Evolutionary conservation across 306 rosid genomes (phyloP), one percentile per base, ranked within the genome.

Genomic region (Rubus idaeus): DNA sequence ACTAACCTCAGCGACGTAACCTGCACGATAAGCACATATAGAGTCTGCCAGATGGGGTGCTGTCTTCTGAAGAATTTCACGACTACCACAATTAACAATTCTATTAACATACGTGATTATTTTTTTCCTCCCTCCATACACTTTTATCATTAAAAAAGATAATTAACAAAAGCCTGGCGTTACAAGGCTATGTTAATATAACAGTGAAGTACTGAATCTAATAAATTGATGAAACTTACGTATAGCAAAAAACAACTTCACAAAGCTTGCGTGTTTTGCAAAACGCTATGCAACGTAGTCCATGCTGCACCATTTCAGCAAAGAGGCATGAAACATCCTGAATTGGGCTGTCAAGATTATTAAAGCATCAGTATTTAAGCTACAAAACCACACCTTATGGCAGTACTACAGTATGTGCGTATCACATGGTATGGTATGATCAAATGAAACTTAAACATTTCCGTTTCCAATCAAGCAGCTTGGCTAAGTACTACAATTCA

Each of bases 241-340:
- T 84, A 87, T 89, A 81, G 68, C 85, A 85, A 78, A 92, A 79
- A 75, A 94, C 95, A 78, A 95, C 90, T 84, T 92, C 96, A 78
- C 96, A 92, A 68, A 92, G 97, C 85, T 92, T 92, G 83, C 95
- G 88, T 56, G 96, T 84, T 88, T 84, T 95, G 82, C 98, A 92
- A 70, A 95, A 95, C 39, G 96, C 90, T 65, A 95, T 88, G 87
- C 97, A 89, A 70, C 98, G 96, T 86, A 95, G 97, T 76, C 98
- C 96, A 82, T 95, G 98, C 90, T 88, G 96, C 79, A 95, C 92
- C 98, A 95, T 92, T 88, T 95, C 98, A 12, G 96, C 97, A 78
- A 95, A 88, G 64, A 92, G 96, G 75, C 86, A 80, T 1, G 98
- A 87, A 56, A 86, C 79, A 71, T 87, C 93, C 84, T 83, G 71